phyloP scores from a whole-genome alignment of 2,329 filamentous ascomycete species.

The Alternaria triticina region DNA sequence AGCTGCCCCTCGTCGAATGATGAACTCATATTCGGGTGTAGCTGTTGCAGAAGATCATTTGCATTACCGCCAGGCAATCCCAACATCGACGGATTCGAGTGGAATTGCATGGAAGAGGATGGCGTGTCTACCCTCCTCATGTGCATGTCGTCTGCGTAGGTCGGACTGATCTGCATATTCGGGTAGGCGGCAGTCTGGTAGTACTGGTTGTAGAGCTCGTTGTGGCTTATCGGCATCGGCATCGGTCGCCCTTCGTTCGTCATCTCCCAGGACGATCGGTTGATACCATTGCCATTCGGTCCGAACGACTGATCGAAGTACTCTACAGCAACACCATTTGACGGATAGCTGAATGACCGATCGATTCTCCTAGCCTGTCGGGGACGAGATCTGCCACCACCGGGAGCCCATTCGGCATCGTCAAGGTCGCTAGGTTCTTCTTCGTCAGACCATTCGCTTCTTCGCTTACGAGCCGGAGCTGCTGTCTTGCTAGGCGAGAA shows the following conservation, averaged over 20 bases:
- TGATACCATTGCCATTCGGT: conserved; percentile 43
- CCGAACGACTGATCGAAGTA: conserved; percentile 39
- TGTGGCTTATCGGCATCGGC: conserved; percentile 54
- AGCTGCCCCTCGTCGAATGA: conserved; percentile 46
- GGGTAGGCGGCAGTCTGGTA: conserved; percentile 58
- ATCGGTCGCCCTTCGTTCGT: conserved; percentile 59
- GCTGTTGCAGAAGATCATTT: conserved; percentile 46
- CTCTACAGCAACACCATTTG: conserved; percentile 29
- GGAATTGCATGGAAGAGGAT: conserved; percentile 35
- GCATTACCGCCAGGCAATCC: conserved; percentile 50
- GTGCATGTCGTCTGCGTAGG: conserved; percentile 47
- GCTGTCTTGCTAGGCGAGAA: conserved; percentile 82
- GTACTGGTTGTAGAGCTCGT: conserved; percentile 57
- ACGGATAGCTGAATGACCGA: conserved; percentile 32
- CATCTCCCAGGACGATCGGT: conserved; percentile 59
- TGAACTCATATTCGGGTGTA: conserved; percentile 36
- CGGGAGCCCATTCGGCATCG: conserved; percentile 48
- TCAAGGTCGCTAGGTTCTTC: conserved; percentile 53
- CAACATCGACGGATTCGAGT: conserved; percentile 41
- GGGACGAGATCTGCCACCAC: conserved; percentile 27
- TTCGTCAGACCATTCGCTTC: conserved; percentile 48
- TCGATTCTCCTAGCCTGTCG: conserved; percentile 34
- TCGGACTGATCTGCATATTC: conserved; percentile 34
- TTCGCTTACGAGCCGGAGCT: conserved; percentile 55
- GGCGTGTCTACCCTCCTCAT: conserved; percentile 51